These are phyloP conservation scores for Alloascoidea africana DNA, from an alignment of 805 yeast genomes.

Conservation along the genomic window DNA sequence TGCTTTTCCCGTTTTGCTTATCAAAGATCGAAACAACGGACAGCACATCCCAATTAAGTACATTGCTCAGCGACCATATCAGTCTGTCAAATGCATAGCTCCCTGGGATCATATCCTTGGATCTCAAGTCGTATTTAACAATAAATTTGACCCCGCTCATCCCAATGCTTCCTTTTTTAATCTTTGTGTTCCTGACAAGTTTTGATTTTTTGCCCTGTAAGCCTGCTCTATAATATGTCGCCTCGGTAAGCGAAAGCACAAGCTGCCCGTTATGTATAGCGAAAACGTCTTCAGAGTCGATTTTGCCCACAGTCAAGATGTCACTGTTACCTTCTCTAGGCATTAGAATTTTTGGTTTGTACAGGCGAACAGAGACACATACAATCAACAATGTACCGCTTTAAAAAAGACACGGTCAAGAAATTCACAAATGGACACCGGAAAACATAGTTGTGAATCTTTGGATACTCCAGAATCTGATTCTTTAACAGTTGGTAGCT, in stretches of 20 bases:
- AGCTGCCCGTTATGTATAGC: constrained; percentile 15
- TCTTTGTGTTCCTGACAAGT: constrained; percentile 7
- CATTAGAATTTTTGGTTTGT: too few species aligned
- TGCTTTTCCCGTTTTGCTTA: constrained; percentile 1
- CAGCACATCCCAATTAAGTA: constrained; percentile 6
- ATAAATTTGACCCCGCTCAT: constrained; percentile 7
- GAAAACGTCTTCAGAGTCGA: constrained; percentile 19
- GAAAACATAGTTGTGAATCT: neutral
- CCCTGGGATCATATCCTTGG: constrained; percentile 4
- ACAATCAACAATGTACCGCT: neutral
- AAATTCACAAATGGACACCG: constrained; percentile 2
- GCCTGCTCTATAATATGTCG: constrained; percentile 19
- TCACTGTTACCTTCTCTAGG: neutral
- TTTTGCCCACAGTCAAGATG: constrained; percentile 9
- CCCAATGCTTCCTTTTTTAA: too few species aligned
- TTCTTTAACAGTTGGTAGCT: too few species aligned
- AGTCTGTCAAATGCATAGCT: constrained; percentile 8
- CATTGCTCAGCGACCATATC: constrained; percentile 10
- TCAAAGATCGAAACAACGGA: constrained; percentile 3
- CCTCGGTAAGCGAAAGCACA: constrained; percentile 16
- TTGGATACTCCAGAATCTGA: neutral
- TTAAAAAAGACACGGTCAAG: neutral
- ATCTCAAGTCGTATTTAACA: constrained; percentile 4
- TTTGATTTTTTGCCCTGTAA: constrained; percentile 16
- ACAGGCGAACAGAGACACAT: too few species aligned